Base-by-base conservation (phyloP, 78 protist genomes). In the Dictyostelium discoideum region DNA sequence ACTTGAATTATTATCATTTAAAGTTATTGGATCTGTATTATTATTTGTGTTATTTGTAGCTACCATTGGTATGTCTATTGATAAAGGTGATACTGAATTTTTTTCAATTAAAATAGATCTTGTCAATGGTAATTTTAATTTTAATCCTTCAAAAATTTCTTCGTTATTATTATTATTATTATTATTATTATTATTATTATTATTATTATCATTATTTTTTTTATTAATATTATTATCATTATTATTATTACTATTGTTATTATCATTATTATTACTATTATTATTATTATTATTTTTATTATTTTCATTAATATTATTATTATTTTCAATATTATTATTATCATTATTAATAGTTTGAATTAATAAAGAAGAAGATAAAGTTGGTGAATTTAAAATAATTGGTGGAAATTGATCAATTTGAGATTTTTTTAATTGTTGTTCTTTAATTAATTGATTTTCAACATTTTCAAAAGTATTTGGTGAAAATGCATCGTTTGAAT, bases 361-460 rank as follows among this genome's bases (percentile, higher is more conserved):
- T 54, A 54, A 54, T 54, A 54, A 54, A 16, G 65, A 54, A n/a
- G n/a, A n/a, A n/a, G n/a, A n/a, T n/a, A n/a, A n/a, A n/a, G n/a
- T n/a, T n/a, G n/a, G n/a, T 3, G 65, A 54, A 3, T 18, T 22
- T 16, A 54, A 54, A 10, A 54, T 54, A 20, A 67, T n/a, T 67
- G 76, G 32, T 5, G 26, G 5, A 16, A 67, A 67, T 1, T 67
- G 29, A n/a, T 67, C 76, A 9, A 7, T 16, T 67, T 67, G 37
- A n/a, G 79, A 73, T 32, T 5, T 26, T 73, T 73, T 73, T 24
- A 73, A 32, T 32, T 73, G 79, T 32, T 73, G 79, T 73, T 73
- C 79, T 73, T 73, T 73, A 32, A 73, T 73, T 73, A 73, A 32
- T 26, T 73, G 42, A 73, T 73, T 73, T 73, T 73, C 79, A 11